Base-by-base conservation (phyloP, 2,329 filamentous ascomycete genomes). In the Anthostomella pinea region DNA sequence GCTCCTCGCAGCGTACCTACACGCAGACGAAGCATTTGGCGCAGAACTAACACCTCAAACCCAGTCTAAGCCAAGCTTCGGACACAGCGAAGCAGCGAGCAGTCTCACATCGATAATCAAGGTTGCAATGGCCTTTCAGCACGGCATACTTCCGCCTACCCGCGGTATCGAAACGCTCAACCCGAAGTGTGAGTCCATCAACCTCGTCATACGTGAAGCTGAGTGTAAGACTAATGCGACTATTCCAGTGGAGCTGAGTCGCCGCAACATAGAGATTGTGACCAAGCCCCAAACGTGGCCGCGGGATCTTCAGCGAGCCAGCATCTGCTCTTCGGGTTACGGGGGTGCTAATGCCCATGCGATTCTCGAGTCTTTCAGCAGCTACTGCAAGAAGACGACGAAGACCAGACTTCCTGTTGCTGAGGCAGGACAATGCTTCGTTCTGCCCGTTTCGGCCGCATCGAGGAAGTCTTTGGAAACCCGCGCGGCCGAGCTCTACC, bases 21-120 rank as follows among this genome's bases (percentile, higher is more conserved):
- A n/a, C n/a, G n/a, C n/a, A n/a, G n/a, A n/a, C n/a, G n/a, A n/a
- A n/a, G n/a, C n/a, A n/a, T n/a, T n/a, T n/a, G n/a, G n/a, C n/a
- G n/a, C n/a, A n/a, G n/a, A n/a, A n/a, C n/a, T n/a, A n/a, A n/a
- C n/a, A n/a, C n/a, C n/a, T n/a, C n/a, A n/a, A n/a, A n/a, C n/a
- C n/a, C n/a, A n/a, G n/a, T n/a, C n/a, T n/a, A 49, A 51, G 23
- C 16, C 46, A 3, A 41, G 38, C n/a, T 8, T 52, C 9, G 49
- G 49, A 1, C 49, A 49, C 17, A 46, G 41, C n/a, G 50, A 51
- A 30, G 46, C 18, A 2, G 41, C 48, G 2, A 48, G 44, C 15
- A 45, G 48, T 8, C 15, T 53, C 1, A 35, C 54, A 5, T 28
- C 28, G 0, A 23, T 54, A 5, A 37, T 54, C 4, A 54, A 54